Percentiles rank a stretch among this genome's conserved stretches.
These are phyloP conservation scores for Paspalum vaginatum DNA, from an alignment of 176 grass and related monocot genomes.

Conservation along the genomic window DNA sequence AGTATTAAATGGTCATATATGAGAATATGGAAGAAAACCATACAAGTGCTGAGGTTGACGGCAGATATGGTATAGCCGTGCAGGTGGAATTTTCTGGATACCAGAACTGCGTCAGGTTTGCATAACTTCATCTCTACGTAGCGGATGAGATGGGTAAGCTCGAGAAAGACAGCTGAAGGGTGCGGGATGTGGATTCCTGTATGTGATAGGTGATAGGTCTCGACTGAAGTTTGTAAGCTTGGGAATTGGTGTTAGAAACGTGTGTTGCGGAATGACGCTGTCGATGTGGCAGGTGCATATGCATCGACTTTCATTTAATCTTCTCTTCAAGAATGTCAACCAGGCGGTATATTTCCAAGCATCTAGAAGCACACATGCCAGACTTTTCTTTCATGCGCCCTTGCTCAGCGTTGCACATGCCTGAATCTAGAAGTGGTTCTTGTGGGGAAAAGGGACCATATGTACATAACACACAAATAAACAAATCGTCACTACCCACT, in stretches of 20 bases:
- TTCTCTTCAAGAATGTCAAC: constrained; percentile 32
- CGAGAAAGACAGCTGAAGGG: background rate
- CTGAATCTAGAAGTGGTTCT: constrained; percentile 10
- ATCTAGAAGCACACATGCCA: constrained; percentile 39
- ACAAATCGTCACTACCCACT: background rate
- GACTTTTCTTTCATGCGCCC: constrained; percentile 25
- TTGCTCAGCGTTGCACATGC: background rate
- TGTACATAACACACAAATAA: background rate
- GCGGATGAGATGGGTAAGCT: background rate
- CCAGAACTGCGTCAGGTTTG: background rate
- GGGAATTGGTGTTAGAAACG: background rate
- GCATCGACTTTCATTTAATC: background rate
- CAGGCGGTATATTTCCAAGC: constrained; percentile 4
- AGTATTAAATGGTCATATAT: background rate
- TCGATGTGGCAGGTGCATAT: constrained; percentile 2
- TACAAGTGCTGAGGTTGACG: background rate
- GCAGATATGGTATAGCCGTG: background rate
- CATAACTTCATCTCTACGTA: background rate
- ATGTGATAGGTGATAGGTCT: background rate
- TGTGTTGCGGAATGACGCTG: background rate
- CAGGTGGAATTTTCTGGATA: background rate
- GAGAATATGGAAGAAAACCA: background rate
- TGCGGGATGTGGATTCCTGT: background rate
- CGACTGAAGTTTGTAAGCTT: background rate
- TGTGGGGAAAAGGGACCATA: background rate